Conservation (phyloP, 2,329 filamentous ascomycete species). For the Trichophyton simii region DNA sequence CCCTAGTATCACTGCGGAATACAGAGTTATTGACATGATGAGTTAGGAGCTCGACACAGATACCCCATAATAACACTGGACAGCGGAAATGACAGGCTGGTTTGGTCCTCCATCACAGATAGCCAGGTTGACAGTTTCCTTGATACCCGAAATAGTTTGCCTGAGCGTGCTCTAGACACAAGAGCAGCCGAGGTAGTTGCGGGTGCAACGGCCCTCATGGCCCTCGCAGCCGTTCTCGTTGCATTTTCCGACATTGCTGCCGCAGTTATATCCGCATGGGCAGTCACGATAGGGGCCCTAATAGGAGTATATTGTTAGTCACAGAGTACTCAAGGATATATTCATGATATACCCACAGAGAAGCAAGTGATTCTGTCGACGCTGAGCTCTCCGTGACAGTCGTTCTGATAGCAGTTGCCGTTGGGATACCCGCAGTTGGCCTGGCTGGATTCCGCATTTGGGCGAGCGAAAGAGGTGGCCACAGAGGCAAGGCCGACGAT, state of each 20-base stretch:
- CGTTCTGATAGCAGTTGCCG: slow-evolving; percentile 11
- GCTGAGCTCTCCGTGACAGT: slow-evolving; percentile 11
- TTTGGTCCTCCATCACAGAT: not conserved
- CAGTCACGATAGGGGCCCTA: slow-evolving; percentile 10
- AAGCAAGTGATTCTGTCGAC: slow-evolving; percentile 9
- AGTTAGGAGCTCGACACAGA: not conserved
- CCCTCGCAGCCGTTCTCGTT: slow-evolving; percentile 11
- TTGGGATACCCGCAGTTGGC: slow-evolving; percentile 9
- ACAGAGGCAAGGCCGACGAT: slow-evolving; percentile 6
- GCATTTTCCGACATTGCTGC: slow-evolving; percentile 7
- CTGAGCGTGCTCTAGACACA: not conserved
- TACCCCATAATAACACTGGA: not conserved
- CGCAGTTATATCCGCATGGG: slow-evolving; percentile 10
- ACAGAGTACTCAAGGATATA: not conserved
- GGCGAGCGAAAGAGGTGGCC: slow-evolving; percentile 5
- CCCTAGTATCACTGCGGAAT: not conserved
- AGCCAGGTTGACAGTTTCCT: not conserved
- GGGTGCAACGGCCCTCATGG: slow-evolving; percentile 8
- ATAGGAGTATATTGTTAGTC: not conserved
- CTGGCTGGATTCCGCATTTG: not conserved
- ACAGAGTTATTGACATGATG: not conserved
- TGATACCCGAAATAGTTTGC: not conserved
- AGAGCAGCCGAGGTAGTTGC: slow-evolving; percentile 10
- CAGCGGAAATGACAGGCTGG: not conserved
- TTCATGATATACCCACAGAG: slow-evolving; percentile 5